Evolutionary conservation across 208 protist genomes (phyloP).

Genomic region (Trypanosoma cruzi): DNA sequence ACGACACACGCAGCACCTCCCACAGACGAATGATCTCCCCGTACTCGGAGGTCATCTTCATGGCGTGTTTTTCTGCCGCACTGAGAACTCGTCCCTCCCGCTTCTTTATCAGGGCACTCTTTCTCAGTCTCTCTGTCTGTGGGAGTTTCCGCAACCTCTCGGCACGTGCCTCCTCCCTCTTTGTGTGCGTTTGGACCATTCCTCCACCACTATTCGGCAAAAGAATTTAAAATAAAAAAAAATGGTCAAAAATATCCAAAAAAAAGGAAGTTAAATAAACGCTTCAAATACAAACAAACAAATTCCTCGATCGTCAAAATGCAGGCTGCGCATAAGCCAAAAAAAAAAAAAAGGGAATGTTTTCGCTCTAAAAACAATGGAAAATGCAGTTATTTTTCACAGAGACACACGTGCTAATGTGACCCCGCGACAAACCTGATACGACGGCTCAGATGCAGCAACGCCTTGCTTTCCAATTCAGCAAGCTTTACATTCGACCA

Average conservation of each 20-base stretch:
- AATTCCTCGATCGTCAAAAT: too few relatives aligned
- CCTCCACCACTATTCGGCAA: not conserved
- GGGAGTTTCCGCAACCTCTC: conserved; percentile 67
- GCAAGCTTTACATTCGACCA: conserved; percentile 44
- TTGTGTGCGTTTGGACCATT: conserved; percentile 84
- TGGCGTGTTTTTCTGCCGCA: conserved; percentile 83
- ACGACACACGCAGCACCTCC: conserved; percentile 71
- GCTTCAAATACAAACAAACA: too few relatives aligned
- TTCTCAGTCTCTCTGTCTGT: conserved; percentile 68
- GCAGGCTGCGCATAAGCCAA: too few relatives aligned
- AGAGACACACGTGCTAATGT: conserved; percentile 4
- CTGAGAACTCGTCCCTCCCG: conserved; percentile 86
- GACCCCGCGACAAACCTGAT: conserved; percentile 4
- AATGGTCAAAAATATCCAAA: not conserved
- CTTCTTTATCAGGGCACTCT: conserved; percentile 90
- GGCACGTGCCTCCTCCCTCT: conserved; percentile 75
- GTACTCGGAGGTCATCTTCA: conserved; percentile 89
- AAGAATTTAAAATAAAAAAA: conserved; percentile 3
- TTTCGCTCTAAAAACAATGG: not conserved
- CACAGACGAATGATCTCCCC: conserved; percentile 88
- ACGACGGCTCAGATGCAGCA: conserved; percentile 38
- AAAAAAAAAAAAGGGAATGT: conserved; percentile 6
- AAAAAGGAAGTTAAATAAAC: not conserved
- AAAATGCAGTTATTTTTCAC: not conserved
- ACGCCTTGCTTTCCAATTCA: conserved; percentile 45